These are phyloP conservation scores for Starmerella gropengiesseri DNA, from an alignment of 805 yeast genomes.

Conservation along the genomic window DNA sequence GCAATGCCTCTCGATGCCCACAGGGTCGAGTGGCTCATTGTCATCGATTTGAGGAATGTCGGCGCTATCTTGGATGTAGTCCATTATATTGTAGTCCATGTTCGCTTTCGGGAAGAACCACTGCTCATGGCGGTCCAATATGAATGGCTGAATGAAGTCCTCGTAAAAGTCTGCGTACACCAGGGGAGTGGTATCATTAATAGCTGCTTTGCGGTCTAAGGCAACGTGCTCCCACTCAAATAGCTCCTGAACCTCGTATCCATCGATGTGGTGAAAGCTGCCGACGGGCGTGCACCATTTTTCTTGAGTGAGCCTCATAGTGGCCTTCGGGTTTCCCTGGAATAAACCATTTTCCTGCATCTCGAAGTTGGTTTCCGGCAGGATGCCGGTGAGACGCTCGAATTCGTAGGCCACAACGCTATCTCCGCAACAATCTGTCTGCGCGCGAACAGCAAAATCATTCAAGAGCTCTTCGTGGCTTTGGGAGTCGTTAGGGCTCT, in stretches of 20 bases:
- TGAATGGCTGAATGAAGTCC: conserved; percentile 27
- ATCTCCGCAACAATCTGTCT: conserved; percentile 31
- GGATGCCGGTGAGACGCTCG: conserved; percentile 15
- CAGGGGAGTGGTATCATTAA: conserved; percentile 7
- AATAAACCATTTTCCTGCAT: conserved; percentile 17
- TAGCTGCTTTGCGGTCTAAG: conserved; percentile 8
- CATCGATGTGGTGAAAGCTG: conserved; percentile 29
- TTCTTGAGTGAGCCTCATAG: conserved; percentile 17
- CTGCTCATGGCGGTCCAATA: conserved; percentile 19
- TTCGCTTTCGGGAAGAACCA: conserved; percentile 22
- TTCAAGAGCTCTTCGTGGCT: conserved; percentile 11
- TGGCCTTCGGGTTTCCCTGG: conserved; percentile 29
- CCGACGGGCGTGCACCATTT: conserved; percentile 28
- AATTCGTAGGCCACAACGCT: conserved; percentile 27
- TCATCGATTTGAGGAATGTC: conserved; percentile 2
- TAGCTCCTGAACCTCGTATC: conserved; percentile 26
- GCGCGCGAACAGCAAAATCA: conserved; percentile 22
- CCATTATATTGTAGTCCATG: neutral
- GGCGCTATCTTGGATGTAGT: neutral
- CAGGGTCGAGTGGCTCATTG: neutral
- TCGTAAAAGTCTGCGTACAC: conserved; percentile 27
- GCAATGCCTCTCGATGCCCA: neutral
- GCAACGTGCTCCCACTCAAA: conserved; percentile 25
- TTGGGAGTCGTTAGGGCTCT: conserved; percentile 8
- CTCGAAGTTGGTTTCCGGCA: conserved; percentile 15